Evolutionary conservation across 2,329 filamentous ascomycete species (phyloP), one percentile per base, ranked within the genome.

Genomic region (Aspergillus intermedius): DNA sequence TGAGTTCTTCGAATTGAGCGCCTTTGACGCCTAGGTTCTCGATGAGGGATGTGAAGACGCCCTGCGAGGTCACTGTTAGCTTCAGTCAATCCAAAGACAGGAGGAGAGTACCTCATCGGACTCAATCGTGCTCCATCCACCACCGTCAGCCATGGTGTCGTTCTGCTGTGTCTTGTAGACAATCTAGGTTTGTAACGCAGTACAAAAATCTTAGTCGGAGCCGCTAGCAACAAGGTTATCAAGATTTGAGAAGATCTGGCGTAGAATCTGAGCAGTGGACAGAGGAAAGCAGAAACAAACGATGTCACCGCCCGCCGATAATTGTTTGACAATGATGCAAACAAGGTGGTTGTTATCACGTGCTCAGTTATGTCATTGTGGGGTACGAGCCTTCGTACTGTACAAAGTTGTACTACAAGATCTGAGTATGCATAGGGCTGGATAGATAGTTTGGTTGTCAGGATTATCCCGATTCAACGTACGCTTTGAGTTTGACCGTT

Each of bases 101-200:
- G 49, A 23, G 46, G 44, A 40, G 45, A 48, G 50, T 80, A 95
- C 91, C 70, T 91, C 91, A 76, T 97, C 91, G 55, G 88, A 95
- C 73, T 97, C 91, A 66, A 97, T 96, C 35, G 91, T 97, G 71
- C 94, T 95, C 91, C 91, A 97, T 55, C 91, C 91, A 60, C 67
- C 72, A 47, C 61, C 60, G 47, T 74, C 71, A 21, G 84, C 87
- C 72, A 86, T 87, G 82, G 84, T 85, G 49, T 28, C 21, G 10
- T 30, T 25, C 22, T 25, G 23, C 2, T 8, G 23, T 25, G 23
- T 25, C 23, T 25, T 25, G 21, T 25, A 25, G 23, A 9, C 23
- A 25, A 25, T 9, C 7, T 7, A 9, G 8, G 23, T 8, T 25
- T 6, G 23, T 25, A 25, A 25, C 23, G 8, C 23, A 25, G 23